Evolutionary conservation across 306 rosid genomes (phyloP).

Genomic region (Psophocarpus tetragonolobus): DNA sequence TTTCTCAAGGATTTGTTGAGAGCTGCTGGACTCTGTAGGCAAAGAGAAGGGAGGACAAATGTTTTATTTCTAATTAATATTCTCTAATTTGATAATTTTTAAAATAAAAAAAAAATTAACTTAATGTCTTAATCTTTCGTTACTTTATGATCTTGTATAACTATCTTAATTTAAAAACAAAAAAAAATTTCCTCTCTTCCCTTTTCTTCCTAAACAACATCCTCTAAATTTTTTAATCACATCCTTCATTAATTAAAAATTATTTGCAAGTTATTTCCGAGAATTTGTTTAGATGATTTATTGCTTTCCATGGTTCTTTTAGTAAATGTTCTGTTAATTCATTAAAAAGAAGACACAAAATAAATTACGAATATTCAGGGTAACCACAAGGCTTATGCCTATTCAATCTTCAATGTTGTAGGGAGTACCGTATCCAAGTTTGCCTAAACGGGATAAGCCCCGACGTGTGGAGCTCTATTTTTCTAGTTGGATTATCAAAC

Average conservation of each 20-base stretch:
- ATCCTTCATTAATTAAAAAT: neutral
- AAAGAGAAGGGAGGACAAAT: neutral
- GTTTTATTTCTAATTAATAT: too few species aligned
- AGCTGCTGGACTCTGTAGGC: neutral
- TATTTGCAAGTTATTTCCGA: neutral
- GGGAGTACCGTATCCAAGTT: slow-evolving; percentile 80
- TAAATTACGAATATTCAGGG: neutral
- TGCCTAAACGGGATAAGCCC: slow-evolving; percentile 94
- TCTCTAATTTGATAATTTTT: neutral
- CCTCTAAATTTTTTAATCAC: neutral
- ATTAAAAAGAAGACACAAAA: neutral
- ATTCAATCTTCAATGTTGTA: slow-evolving; percentile 46
- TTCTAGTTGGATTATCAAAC: slow-evolving; percentile 91
- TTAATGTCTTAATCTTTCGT: neutral
- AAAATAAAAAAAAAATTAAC: too few species aligned
- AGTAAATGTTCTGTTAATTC: slow-evolving; percentile 5
- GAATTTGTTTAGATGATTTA: slow-evolving; percentile 5
- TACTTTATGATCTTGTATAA: neutral
- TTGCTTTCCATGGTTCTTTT: neutral
- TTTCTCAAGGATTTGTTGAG: neutral
- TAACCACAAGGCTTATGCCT: slow-evolving; percentile 26
- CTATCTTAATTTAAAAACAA: neutral
- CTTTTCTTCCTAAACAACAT: neutral
- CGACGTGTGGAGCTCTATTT: slow-evolving; percentile 88
- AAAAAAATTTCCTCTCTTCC: neutral